Conservation (phyloP, 2,329 filamentous ascomycete genomes). For the Stemphylium vesicarium region DNA sequence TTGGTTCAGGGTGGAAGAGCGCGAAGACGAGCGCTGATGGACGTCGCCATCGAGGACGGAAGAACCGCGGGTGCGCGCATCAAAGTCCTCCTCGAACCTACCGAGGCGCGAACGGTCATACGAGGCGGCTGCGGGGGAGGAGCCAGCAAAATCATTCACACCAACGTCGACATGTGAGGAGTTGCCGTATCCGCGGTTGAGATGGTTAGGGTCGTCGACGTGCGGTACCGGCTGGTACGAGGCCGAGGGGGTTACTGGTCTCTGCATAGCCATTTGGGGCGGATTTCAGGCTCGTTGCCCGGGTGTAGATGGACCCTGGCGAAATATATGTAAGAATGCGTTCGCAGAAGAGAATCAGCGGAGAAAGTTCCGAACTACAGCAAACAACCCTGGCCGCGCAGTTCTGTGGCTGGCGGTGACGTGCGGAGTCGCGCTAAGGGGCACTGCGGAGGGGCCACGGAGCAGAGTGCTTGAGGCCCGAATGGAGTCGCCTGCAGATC, state of each 20-base stretch:
- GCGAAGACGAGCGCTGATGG: conserved; percentile 69
- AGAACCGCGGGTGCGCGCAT: conserved; percentile 70
- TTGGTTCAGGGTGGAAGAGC: conserved; percentile 50
- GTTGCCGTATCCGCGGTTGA: conserved; percentile 44
- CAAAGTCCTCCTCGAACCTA: conserved; percentile 74
- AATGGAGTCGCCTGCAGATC: conserved; percentile 17
- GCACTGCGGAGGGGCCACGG: conserved; percentile 18
- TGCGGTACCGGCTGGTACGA: conserved; percentile 48
- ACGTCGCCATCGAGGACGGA: conserved; percentile 64
- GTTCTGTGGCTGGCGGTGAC: conserved; percentile 28
- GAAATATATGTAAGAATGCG: conserved; percentile 11
- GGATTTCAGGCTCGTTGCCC: conserved; percentile 3
- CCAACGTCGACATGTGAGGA: conserved; percentile 34
- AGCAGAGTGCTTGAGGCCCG: conserved; percentile 23
- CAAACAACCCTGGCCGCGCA: conserved; percentile 15
- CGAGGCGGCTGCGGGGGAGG: conserved; percentile 37
- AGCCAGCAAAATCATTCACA: conserved; percentile 49
- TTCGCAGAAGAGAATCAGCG: conserved; percentile 1
- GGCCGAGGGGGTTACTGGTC: conserved; percentile 26
- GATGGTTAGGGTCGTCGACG: conserved; percentile 45
- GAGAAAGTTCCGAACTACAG: conserved; percentile 6
- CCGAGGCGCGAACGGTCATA: conserved; percentile 45
- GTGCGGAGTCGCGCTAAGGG: conserved; percentile 21
- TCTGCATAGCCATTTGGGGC: conserved; percentile 33
- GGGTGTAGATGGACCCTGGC: conserved; percentile 11